Evolutionary conservation across 2,329 filamentous ascomycete genomes (phyloP).

Genomic region (Fusarium dlaminii): DNA sequence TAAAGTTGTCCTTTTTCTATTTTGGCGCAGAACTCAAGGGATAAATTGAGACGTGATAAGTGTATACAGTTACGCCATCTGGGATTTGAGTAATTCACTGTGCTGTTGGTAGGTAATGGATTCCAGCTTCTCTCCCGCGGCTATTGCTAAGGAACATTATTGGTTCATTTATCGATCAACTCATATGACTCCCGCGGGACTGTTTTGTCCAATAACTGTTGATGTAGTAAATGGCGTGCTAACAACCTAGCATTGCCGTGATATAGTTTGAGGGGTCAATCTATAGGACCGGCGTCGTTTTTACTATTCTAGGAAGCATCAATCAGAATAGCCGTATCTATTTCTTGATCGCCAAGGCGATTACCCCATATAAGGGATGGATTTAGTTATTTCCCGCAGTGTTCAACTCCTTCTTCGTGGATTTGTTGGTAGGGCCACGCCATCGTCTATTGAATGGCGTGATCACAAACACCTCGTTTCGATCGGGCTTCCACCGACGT

Average conservation of each 20-base stretch:
- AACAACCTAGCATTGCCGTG: background rate
- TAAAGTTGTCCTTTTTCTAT: background rate
- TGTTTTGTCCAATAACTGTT: background rate
- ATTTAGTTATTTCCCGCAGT: background rate
- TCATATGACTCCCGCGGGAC: background rate
- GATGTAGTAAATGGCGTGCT: background rate
- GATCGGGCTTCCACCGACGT: too few relatives aligned
- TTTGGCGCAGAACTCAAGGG: fast-evolving
- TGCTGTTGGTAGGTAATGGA: fast-evolving
- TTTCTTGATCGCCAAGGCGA: too few relatives aligned
- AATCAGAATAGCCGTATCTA: too few relatives aligned
- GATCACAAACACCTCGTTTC: background rate
- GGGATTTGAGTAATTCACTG: background rate
- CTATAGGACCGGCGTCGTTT: too few relatives aligned
- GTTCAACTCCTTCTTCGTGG: background rate
- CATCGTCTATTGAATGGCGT: background rate
- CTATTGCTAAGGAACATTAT: background rate
- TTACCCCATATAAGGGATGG: too few relatives aligned
- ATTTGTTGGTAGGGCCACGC: background rate
- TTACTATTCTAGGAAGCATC: too few relatives aligned
- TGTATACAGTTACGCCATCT: background rate
- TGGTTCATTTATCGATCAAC: background rate
- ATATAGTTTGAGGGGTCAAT: background rate
- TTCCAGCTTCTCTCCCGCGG: background rate
- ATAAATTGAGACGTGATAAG: background rate